Base-by-base conservation (phyloP, 257 asterid genomes). In the Leptodermis oblonga region DNA sequence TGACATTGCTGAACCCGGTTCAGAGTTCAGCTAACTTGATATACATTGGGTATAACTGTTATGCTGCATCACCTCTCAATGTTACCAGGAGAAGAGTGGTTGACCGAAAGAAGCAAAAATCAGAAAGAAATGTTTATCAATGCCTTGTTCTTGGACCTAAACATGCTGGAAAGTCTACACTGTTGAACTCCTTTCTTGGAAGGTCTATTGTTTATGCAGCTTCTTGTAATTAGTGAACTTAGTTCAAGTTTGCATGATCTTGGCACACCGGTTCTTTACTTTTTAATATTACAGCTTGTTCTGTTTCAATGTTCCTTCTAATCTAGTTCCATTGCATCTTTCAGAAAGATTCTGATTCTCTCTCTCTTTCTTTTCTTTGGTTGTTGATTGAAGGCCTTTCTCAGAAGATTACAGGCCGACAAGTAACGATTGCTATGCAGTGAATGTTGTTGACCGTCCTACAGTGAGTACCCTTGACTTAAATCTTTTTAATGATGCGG, bases 111-210 rank as follows among this genome's bases (percentile, higher is more conserved):
- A 89, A 86, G 80, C 91, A 91, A 81, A 91, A 76, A 76, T 80
- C 92, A 65, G 93, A 87, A 46, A 81, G 93, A 79, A 86, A 80
- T 80, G 95, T 91, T 72, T 85, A 89, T 82, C 97, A 85, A 72
- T 87, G 97, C 82, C 87, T 84, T 86, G 99, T 87, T 53, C 85
- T 94, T 72, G 99, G 99, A 76, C 92, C 97, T 73, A 91, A 86
- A 81, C 70, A 73, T 37, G 86, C 97, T 74, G 99, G 99, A 69
- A 94, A 94, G 70, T 83, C 99, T 63, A 79, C 97, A 59, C 72
- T 94, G 61, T 76, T 91, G 79, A 81, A 77, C 68, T 87, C 97
- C 64, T 84, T 94, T 65, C 64, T 80, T 76, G 97, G 97, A 86
- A 89, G 99, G 97, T 94, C 45, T 67, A 36, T 23, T 74, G 15